Conservation (phyloP, 1,284 basidiomycete species). For the Papiliotrema nemorosa region DNA sequence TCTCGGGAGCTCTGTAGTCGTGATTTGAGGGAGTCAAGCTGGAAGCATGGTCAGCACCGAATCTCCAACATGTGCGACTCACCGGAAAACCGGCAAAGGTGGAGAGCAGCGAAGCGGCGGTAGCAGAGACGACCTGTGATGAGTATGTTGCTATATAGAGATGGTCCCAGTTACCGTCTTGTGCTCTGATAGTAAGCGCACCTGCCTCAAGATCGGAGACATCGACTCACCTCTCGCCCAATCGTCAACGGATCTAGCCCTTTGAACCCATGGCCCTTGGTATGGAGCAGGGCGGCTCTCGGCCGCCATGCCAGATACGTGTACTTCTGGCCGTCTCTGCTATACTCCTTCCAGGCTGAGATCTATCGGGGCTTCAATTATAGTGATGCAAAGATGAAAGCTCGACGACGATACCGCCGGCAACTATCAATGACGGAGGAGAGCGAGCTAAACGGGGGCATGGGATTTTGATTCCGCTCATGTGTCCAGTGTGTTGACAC, state of each 20-base stretch:
- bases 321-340: neutral
- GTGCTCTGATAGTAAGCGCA: conserved; percentile 24
- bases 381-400: no score
- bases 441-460: no score
- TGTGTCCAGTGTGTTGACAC: no score
- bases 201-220: neutral
- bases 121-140: conserved; percentile 42
- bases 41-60: conserved; percentile 1
- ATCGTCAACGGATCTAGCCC: conserved; percentile 25
- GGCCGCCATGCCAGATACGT: conserved; percentile 18
- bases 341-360: no score
- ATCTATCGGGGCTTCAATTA: no score
- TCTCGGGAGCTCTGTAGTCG: conserved; percentile 81
- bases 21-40: conserved; percentile 86
- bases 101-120: conserved; percentile 48
- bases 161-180: conserved; percentile 26
- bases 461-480: no score
- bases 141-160: neutral
- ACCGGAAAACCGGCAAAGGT: conserved; percentile 52
- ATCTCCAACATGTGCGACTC: neutral
- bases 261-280: conserved; percentile 29
- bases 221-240: conserved; percentile 35
- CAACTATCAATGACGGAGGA: no score
- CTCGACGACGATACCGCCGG: no score
- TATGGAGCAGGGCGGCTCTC: conserved; percentile 20